Evolutionary conservation across 2,329 filamentous ascomycete genomes (phyloP).

Genomic region (Aschersonia sp.): DNA sequence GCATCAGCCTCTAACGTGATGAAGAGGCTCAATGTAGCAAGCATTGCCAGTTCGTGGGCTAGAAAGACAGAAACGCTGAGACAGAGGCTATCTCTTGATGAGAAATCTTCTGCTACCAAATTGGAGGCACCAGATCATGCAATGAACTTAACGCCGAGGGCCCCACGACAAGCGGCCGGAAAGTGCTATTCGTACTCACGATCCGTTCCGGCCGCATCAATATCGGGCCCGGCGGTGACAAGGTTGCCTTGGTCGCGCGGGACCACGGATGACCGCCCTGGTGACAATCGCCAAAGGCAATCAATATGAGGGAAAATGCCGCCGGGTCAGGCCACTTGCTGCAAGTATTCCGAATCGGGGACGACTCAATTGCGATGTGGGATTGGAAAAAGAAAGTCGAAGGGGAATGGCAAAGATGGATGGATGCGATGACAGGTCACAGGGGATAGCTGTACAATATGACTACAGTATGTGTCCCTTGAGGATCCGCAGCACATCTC

Average conservation of each 20-base stretch:
- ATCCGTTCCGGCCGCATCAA: background rate
- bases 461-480: too few relatives aligned
- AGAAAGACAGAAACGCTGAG: slow-evolving; percentile 49
- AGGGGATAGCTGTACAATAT: too few relatives aligned
- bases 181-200: too few relatives aligned
- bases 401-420: too few relatives aligned
- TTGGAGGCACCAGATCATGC: background rate
- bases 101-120: background rate
- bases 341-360: too few relatives aligned
- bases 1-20: slow-evolving; percentile 77
- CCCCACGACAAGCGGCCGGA: too few relatives aligned
- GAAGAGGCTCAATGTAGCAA: slow-evolving; percentile 72
- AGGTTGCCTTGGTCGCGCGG: slow-evolving; percentile 1
- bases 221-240: background rate
- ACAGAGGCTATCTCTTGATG: slow-evolving; percentile 7
- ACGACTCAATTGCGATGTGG: too few relatives aligned
- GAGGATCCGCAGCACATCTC: too few relatives aligned
- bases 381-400: too few relatives aligned
- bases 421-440: too few relatives aligned
- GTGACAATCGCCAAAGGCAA: background rate
- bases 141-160: background rate
- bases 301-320: background rate
- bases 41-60: slow-evolving; percentile 61
- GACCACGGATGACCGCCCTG: background rate
- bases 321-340: too few relatives aligned